Evolutionary conservation across 1,139 yeast genomes (phyloP), one percentile per base, ranked within the genome.

Genomic region (Kurtzmaniella quercitrusa): DNA sequence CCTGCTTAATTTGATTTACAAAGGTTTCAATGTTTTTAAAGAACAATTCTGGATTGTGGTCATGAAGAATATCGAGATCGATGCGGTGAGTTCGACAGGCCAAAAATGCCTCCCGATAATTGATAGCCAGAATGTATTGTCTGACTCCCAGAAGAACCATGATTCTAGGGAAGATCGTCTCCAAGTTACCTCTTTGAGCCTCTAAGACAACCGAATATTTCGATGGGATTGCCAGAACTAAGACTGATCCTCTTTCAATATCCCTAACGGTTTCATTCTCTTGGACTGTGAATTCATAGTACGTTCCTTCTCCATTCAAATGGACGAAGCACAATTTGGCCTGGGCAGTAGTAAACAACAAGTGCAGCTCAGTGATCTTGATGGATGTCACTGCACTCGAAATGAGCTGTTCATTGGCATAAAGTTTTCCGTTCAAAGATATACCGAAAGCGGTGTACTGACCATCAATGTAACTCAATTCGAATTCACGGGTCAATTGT

Each of bases 121-220:
- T 68, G 48, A 67, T 69, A 0, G 68, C 65, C 34, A 74, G 70
- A 49, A 94, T 88, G 54, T 76, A 75, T 41, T 77, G 71, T 53
- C 98, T 76, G 15, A 94, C 94, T 16, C 85, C 95, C 11, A 89
- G 76, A 41, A 94, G 70, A 12, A 93, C 95, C 86, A 93, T 82
- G 40, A 93, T 86, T 62, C 98, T 76, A 10, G 99, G 98, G 57
- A 81, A 85, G 27, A 94, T 85, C 0, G 98, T 90, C 62, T 94
- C 99, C 52, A 93, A 69, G 55, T 94, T 94, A 48, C 99, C 99
- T 61, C 99, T 78, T 47, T 95, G 95, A 3, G 97, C 97, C 63
- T 94, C 96, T 44, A 94, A 70, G 2, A 88, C 82, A 15, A 94
- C 90, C 0, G 94, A 79, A 46, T 90, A 82, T 47, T 80, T 85